phyloP scores from a whole-genome alignment of 1,139 yeast genomes.

The Hansenula anomala region DNA sequence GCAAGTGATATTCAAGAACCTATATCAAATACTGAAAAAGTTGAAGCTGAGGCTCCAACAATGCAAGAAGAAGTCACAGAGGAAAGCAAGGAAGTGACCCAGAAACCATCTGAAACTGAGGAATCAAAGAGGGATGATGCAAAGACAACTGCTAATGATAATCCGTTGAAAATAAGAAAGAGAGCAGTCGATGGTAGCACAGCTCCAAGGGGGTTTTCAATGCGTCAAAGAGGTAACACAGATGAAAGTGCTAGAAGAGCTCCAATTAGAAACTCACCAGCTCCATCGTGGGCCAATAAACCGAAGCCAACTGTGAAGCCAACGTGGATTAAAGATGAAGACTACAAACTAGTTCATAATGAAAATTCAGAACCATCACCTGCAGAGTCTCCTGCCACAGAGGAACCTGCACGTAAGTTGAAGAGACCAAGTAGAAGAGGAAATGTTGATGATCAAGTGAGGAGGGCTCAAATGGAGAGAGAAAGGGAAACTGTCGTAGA shows the following conservation, averaged over 20 bases:
- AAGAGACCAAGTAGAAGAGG: conserved; percentile 18
- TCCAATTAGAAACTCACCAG: background rate
- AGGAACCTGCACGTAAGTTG: conserved; percentile 14
- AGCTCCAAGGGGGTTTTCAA: background rate
- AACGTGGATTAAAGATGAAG: conserved; percentile 8
- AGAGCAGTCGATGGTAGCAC: background rate
- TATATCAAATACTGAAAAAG: too few species aligned
- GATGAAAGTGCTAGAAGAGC: conserved; percentile 5
- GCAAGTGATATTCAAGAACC: too few species aligned
- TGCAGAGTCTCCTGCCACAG: background rate
- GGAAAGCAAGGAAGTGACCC: too few species aligned
- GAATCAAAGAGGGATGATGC: background rate
- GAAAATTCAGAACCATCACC: conserved; percentile 1
- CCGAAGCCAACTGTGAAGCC: conserved; percentile 1
- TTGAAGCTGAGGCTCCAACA: too few species aligned
- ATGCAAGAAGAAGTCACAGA: too few species aligned
- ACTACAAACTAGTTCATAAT: conserved; percentile 2
- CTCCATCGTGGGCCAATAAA: conserved; percentile 3
- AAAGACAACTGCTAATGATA: too few species aligned
- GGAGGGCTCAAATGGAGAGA: conserved; percentile 17
- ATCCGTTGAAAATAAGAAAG: background rate
- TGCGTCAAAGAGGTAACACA: conserved; percentile 1
- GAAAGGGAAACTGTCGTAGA: conserved; percentile 10
- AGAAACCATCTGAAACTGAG: background rate
- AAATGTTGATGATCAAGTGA: conserved; percentile 18